phyloP scores from a whole-genome alignment of 495 filamentous ascomycete genomes.

The Tuber borchii region DNA sequence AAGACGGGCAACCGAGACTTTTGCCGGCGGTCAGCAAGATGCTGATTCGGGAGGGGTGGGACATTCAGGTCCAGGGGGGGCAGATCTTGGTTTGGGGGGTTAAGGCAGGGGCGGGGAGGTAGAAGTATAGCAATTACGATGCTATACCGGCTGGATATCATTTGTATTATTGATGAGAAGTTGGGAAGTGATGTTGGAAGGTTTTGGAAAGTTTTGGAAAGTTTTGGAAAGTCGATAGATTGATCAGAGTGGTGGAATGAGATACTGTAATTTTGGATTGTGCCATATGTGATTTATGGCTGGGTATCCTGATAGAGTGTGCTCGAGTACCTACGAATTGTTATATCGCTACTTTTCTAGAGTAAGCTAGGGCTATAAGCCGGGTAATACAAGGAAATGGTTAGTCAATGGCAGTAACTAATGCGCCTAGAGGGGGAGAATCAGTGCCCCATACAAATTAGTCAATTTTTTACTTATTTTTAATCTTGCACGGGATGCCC shows the following conservation, averaged over 20 bases:
- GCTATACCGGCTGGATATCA: neutral
- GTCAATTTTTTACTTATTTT: neutral
- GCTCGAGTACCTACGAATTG: neutral
- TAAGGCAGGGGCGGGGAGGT: neutral
- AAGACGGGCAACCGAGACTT: conserved; percentile 65
- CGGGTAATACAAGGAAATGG: neutral
- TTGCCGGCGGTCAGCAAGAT: conserved; percentile 74
- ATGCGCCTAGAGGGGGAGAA: neutral
- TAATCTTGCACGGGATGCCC: neutral
- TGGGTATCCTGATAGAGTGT: neutral
- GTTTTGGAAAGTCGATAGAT: neutral
- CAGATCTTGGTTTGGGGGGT: conserved; percentile 52
- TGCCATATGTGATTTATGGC: neutral
- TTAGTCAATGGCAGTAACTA: neutral
- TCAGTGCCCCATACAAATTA: neutral
- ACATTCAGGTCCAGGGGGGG: conserved; percentile 61
- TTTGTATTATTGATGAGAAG: neutral
- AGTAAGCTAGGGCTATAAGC: neutral
- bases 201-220: neutral
- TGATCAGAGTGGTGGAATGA: neutral
- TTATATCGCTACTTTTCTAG: neutral
- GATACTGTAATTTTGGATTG: neutral
- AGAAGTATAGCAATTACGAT: neutral
- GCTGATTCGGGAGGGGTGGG: conserved; percentile 75
- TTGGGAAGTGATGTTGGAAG: neutral